phyloP scores from a whole-genome alignment of 164 flowering plant species.

The Stephania japonica region DNA sequence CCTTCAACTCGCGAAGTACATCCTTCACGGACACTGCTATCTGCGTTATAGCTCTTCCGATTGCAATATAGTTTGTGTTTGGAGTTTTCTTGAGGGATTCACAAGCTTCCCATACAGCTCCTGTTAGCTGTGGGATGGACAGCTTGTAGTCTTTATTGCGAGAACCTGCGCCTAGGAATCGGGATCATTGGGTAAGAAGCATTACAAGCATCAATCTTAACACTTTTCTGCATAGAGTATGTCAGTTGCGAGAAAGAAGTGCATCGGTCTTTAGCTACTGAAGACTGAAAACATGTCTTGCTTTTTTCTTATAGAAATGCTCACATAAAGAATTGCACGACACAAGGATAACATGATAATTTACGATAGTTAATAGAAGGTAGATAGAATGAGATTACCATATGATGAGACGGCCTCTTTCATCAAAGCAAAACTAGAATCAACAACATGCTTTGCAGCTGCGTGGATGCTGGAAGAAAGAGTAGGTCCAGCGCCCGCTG shows the following conservation, averaged over 20 bases:
- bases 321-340: not conserved
- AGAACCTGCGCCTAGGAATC: constrained; percentile 35
- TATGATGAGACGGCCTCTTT: constrained; percentile 21
- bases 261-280: not conserved
- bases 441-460: constrained; percentile 63
- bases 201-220: not conserved
- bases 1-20: constrained; percentile 89
- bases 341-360: not conserved
- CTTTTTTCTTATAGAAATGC: constrained; percentile 10
- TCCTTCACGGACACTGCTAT: constrained; percentile 84
- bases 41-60: constrained; percentile 78
- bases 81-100: constrained; percentile 74
- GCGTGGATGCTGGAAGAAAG: constrained; percentile 53
- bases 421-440: constrained; percentile 47
- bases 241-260: not conserved
- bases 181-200: not conserved
- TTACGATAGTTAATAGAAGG: not conserved
- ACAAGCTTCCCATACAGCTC: constrained; percentile 83
- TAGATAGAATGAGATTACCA: constrained; percentile 16
- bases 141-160: constrained; percentile 26
- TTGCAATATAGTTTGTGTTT: constrained; percentile 60
- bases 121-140: constrained; percentile 55
- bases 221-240: not conserved
- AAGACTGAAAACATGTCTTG: not conserved
- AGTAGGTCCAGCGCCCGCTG: constrained; percentile 85